A percentile compares a stretch with the other conserved stretches of the same genome.
phyloP scores from a whole-genome alignment of 2,329 filamentous ascomycete genomes.

The Venturia oleaginea region DNA sequence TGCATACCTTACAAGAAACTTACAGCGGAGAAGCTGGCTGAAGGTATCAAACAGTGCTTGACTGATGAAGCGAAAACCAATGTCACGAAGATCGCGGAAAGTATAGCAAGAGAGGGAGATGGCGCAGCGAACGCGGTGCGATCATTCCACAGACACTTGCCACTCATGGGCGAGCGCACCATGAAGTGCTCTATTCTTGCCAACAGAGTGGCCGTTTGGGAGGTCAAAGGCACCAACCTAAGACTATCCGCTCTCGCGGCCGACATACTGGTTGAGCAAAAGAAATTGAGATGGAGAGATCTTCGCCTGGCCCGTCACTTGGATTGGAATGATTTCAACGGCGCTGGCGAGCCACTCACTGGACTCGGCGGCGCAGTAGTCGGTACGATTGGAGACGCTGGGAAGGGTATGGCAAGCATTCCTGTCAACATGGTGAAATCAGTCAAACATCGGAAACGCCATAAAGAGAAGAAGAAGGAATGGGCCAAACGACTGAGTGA shows the following conservation, averaged over 20 bases:
- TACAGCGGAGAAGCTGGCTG: conserved; percentile 53
- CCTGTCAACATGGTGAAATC: conserved; percentile 53
- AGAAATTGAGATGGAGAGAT: conserved; percentile 54
- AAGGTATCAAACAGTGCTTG: conserved; percentile 62
- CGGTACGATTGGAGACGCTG: conserved; percentile 58
- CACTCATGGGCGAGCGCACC: conserved; percentile 31
- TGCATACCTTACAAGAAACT: conserved; percentile 59
- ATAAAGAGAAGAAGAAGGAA: conserved; percentile 38
- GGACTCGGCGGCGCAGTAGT: conserved; percentile 63
- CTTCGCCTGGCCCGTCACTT: conserved; percentile 43
- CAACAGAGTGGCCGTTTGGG: conserved; percentile 57
- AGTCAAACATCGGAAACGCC: conserved; percentile 45
- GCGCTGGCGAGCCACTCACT: conserved; percentile 31
- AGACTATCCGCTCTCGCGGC: conserved; percentile 56
- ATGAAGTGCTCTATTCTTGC: conserved; percentile 60
- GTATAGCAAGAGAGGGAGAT: conserved; percentile 56
- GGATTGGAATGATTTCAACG: conserved; percentile 31
- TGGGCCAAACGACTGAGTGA: conserved; percentile 21
- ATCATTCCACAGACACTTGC: conserved; percentile 55
- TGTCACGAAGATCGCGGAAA: conserved; percentile 49
- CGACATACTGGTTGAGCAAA: conserved; percentile 52
- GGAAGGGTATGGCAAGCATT: conserved; percentile 55
- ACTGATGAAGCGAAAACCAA: conserved; percentile 50
- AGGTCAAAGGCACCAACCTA: conserved; percentile 50
- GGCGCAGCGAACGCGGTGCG: conserved; percentile 61